Evolutionary conservation across 768 basidiomycete species (phyloP).

Genomic region (Suillus lakei): DNA sequence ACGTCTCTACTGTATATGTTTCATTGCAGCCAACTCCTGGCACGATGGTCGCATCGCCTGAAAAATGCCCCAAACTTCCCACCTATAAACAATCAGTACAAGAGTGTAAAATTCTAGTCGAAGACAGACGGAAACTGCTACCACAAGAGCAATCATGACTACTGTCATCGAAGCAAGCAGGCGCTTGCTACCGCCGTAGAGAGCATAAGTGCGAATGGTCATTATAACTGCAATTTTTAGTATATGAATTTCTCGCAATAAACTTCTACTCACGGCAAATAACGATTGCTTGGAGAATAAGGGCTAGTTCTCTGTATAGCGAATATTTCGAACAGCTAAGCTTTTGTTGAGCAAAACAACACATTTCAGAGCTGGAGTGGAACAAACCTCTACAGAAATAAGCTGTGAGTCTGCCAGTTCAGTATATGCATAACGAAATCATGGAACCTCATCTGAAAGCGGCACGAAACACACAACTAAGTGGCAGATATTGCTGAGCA

Average conservation of each 20-base stretch:
- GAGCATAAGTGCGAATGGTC: too few relatives aligned
- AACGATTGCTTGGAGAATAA: too few relatives aligned
- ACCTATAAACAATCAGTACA: too few relatives aligned
- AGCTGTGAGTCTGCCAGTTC: too few relatives aligned
- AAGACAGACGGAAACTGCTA: conserved; percentile 41
- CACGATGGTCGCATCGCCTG: conserved; percentile 39
- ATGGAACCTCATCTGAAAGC: conserved; percentile 6
- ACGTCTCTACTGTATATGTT: conserved; percentile 11
- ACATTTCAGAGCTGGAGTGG: too few relatives aligned
- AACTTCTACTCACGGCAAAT: too few relatives aligned
- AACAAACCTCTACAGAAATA: too few relatives aligned
- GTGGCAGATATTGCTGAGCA: conserved; percentile 43
- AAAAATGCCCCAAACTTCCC: conserved; percentile 48
- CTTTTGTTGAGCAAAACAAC: too few relatives aligned
- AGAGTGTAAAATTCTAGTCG: not conserved
- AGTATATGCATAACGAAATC: not conserved
- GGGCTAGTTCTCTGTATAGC: too few relatives aligned
- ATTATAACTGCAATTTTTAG: too few relatives aligned
- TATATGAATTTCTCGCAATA: too few relatives aligned
- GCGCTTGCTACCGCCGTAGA: conserved; percentile 9
- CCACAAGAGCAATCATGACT: conserved; percentile 35
- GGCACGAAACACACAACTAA: conserved; percentile 33
- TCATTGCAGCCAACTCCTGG: conserved; percentile 35
- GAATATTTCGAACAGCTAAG: too few relatives aligned
- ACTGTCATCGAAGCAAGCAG: conserved; percentile 37